Evolutionary conservation across 2,329 filamentous ascomycete genomes (phyloP), one percentile per base, ranked within the genome.

Genomic region (Ceratocystis lukuohia): DNA sequence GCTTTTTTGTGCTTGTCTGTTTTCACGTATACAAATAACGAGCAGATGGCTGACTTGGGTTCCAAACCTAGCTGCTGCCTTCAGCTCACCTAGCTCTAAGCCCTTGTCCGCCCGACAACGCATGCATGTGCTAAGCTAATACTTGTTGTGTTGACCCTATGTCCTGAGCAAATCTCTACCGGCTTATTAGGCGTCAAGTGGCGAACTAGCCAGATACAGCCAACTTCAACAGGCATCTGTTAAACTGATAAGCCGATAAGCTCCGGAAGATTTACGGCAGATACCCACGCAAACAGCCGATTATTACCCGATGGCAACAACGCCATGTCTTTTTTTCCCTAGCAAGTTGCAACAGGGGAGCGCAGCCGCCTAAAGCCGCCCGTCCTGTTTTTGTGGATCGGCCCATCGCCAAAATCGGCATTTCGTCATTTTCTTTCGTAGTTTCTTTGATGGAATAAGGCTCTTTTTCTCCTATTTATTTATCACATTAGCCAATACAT

Each of bases 401-500:
- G 53, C 8, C 53, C 53, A 57, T 57, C 53, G 20, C 53, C 22
- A 30, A 12, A 57, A 33, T 57, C 53, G 53, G 53, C 22, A 33
- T 33, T 57, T 57, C 53, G 53, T 57, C 53, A 57, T 57, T 57
- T 57, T 57, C 22, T 41, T 12, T 17, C 53, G 22, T 33, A 57
- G 28, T 28, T 57, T 33, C 53, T 57, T 25, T 33, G 53, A 33
- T 20, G 22, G 25, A 50, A 8, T 8, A 20, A 50, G 10, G 37
- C 22, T 22, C 48, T 50, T 10, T 4, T 50, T 50, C 48, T 50
- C 20, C 48, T 25, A 41, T 50, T 50, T 66, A n/a, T 17, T 62
- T 48, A 25, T 62, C 17, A 7, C 17, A 17, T 10, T 22, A 22
- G 20, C 48, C 48, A 50, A 12, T 25, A 50, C 20, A 50, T 25